Conservation (phyloP, 2,329 filamentous ascomycete species). For the Cladosporium sp. region DNA sequence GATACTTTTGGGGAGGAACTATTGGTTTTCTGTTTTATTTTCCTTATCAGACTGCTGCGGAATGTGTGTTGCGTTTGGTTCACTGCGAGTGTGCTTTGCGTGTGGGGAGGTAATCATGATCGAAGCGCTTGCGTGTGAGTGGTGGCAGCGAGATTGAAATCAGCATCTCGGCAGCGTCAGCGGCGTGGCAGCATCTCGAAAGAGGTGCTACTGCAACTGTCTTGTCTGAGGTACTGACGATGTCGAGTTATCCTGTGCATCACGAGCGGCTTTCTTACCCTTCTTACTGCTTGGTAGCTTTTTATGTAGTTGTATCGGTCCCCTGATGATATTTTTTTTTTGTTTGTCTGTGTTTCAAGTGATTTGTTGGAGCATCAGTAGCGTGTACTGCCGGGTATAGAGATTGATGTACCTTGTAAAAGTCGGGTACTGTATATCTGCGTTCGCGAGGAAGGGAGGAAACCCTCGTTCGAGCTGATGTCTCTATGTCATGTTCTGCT, state of each 20-base stretch:
- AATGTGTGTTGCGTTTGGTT: slow-evolving; percentile 12
- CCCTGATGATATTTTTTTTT: neutral
- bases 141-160: neutral
- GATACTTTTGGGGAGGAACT: slow-evolving; percentile 2
- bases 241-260: neutral
- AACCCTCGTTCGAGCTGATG: neutral
- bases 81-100: slow-evolving; percentile 10
- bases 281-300: slow-evolving; percentile 6
- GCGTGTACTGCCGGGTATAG: neutral
- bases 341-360: neutral
- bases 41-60: slow-evolving; percentile 16
- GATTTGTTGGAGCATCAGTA: neutral
- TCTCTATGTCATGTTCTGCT: neutral
- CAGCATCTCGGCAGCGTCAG: neutral
- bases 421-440: neutral
- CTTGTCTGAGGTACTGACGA: neutral
- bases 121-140: neutral
- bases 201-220: neutral
- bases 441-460: neutral
- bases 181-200: neutral
- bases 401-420: neutral
- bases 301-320: slow-evolving; percentile 10
- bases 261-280: neutral
- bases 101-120: slow-evolving; percentile 22
- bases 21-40: slow-evolving; percentile 3